Conservation (phyloP, 2,329 filamentous ascomycete genomes). For the Magnaporthiopsis incrustans region DNA sequence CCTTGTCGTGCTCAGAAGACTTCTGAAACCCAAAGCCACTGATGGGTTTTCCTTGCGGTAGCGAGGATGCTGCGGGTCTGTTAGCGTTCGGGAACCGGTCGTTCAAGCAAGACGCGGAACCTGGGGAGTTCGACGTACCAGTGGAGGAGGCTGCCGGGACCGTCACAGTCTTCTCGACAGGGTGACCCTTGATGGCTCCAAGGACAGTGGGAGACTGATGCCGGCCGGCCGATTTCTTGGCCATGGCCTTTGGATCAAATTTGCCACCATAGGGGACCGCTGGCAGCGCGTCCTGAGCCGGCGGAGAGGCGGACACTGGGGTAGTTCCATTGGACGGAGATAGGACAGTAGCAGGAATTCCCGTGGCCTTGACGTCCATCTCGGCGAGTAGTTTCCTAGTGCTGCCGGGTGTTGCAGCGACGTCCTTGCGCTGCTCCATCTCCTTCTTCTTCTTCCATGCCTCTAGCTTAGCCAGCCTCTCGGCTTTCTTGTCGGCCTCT, state of each 20-base stretch:
- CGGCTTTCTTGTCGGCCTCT: conserved; percentile 70
- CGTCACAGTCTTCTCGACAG: conserved; percentile 24
- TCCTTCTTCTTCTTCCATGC: conserved; percentile 91
- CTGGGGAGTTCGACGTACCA: background rate
- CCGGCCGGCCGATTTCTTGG: conserved; percentile 64
- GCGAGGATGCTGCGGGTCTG: conserved; percentile 5
- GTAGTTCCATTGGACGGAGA: conserved; percentile 35
- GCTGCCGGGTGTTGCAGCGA: conserved; percentile 56
- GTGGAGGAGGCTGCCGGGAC: background rate
- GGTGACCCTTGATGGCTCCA: conserved; percentile 36
- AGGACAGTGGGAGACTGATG: conserved; percentile 45
- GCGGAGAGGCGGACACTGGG: conserved; percentile 37
- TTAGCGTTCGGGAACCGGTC: background rate
- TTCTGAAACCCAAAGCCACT: conserved; percentile 80
- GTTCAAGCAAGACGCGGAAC: too few relatives aligned
- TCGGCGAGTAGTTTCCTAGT: conserved; percentile 61
- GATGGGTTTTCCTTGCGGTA: conserved; percentile 49
- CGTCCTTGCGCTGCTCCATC: conserved; percentile 64
- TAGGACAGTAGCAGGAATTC: conserved; percentile 20
- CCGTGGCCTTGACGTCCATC: conserved; percentile 62
- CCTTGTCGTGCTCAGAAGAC: conserved; percentile 56
- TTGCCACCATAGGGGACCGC: conserved; percentile 63
- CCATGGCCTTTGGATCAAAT: conserved; percentile 80
- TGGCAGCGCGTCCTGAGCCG: conserved; percentile 39
- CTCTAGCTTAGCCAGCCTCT: conserved; percentile 72